These are phyloP conservation scores for Primulina eburnea DNA, from an alignment of 257 asterid species.

Conservation along the genomic window DNA sequence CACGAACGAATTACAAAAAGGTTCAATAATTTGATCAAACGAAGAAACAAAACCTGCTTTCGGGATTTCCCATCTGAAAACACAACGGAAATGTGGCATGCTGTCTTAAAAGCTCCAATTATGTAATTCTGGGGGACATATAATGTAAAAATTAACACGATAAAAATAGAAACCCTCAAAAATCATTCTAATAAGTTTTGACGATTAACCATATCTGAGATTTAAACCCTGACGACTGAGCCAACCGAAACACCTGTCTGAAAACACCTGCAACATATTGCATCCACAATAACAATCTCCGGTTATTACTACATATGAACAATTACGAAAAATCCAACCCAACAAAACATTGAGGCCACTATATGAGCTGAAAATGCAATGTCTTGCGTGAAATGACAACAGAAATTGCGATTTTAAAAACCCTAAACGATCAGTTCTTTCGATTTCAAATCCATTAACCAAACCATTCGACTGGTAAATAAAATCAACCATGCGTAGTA, in stretches of 20 bases:
- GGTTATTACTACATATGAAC: slow-evolving; percentile 22
- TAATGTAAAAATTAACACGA: not conserved
- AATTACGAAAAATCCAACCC: slow-evolving; percentile 27
- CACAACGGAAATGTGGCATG: slow-evolving; percentile 68
- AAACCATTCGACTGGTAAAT: not conserved
- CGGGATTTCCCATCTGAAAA: slow-evolving; percentile 81
- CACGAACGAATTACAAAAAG: not conserved
- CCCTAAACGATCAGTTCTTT: slow-evolving; percentile 30
- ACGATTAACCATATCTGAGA: slow-evolving; percentile 38
- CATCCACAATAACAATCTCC: slow-evolving; percentile 29
- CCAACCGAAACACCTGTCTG: slow-evolving; percentile 26
- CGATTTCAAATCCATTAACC: slow-evolving; percentile 9
- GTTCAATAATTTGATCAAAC: slow-evolving; percentile 5
- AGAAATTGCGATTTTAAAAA: slow-evolving; percentile 22
- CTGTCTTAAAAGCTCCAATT: slow-evolving; percentile 91
- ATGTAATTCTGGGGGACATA: slow-evolving; percentile 61
- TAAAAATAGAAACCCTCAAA: not conserved
- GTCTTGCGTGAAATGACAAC: not conserved
- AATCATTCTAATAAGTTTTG: slow-evolving; percentile 14
- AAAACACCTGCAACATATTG: slow-evolving; percentile 29
- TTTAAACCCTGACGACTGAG: slow-evolving; percentile 10
- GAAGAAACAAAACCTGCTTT: slow-evolving; percentile 55
- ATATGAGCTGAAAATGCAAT: slow-evolving; percentile 28
- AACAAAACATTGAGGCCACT: slow-evolving; percentile 6
- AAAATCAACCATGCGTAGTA: not conserved